A percentile compares a stretch with the other conserved stretches of the same genome.
Evolutionary conservation across 2,329 filamentous ascomycete genomes (phyloP).

Genomic region (Raffaelea deltoideospora): DNA sequence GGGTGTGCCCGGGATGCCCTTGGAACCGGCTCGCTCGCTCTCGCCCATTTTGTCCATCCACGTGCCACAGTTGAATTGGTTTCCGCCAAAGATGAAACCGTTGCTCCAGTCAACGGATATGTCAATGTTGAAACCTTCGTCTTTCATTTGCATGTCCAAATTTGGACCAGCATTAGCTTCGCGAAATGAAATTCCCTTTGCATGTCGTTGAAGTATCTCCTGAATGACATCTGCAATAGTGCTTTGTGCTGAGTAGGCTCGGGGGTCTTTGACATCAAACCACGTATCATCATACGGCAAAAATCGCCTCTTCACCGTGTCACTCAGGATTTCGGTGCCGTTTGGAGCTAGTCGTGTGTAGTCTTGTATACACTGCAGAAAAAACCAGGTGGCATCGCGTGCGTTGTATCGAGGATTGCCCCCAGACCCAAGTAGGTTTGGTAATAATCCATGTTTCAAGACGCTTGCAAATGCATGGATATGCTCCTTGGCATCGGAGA

Average conservation of each 20-base stretch:
- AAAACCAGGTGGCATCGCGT: constrained; percentile 95
- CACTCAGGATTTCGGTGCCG: constrained; percentile 57
- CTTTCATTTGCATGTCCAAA: constrained; percentile 85
- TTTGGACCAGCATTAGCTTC: constrained; percentile 85
- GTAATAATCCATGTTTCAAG: constrained; percentile 96
- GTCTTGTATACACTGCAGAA: constrained; percentile 89
- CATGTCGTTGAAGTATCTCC: constrained; percentile 84
- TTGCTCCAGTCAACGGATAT: constrained; percentile 83
- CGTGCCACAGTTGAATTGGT: constrained; percentile 87
- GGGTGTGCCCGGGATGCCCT: constrained; percentile 90
- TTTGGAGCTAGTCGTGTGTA: constrained; percentile 71
- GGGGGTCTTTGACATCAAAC: constrained; percentile 67
- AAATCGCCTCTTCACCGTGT: constrained; percentile 71
- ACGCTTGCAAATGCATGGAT: constrained; percentile 92
- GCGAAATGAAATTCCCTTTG: constrained; percentile 75
- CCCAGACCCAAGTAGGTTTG: constrained; percentile 79
- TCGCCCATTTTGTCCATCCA: constrained; percentile 99
- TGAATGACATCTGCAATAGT: constrained; percentile 83
- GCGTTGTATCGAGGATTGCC: constrained; percentile 86
- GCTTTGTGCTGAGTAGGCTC: constrained; percentile 74
- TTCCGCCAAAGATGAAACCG: constrained; percentile 87
- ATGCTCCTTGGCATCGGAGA: constrained; percentile 79
- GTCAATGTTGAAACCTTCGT: constrained; percentile 82
- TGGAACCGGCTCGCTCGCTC: constrained; percentile 75
- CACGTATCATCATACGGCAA: constrained; percentile 91